These are phyloP conservation scores for Trametes sp. DNA, from an alignment of 1,284 basidiomycete genomes.

Conservation along the genomic window DNA sequence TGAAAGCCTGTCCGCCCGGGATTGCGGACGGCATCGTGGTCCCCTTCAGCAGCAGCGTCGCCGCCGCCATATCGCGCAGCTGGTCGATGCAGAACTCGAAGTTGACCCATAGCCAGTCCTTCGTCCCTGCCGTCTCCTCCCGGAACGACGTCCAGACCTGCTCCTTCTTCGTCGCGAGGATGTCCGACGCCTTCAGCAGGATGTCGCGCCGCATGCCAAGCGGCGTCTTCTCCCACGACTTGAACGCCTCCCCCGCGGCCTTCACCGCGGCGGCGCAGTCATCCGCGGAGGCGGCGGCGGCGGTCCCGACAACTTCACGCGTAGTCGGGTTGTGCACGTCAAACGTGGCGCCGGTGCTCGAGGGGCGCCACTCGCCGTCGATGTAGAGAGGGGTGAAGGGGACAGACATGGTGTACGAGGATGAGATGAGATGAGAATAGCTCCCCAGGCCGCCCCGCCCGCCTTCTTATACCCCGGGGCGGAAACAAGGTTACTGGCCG, in stretches of 20 bases:
- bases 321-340: conserved; percentile 54
- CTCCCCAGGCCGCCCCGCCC: too few species aligned
- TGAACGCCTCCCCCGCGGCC: conserved; percentile 54
- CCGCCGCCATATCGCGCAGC: conserved; percentile 30
- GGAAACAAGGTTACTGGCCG: background rate
- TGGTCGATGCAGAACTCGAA: conserved; percentile 13
- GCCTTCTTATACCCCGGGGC: background rate
- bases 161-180: conserved; percentile 48
- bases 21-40: conserved; percentile 39
- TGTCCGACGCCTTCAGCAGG: conserved; percentile 53
- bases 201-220: conserved; percentile 50
- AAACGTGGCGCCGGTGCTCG: conserved; percentile 51
- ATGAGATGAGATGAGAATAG: background rate
- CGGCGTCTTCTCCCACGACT: conserved; percentile 53
- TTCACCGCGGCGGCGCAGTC: conserved; percentile 58
- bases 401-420: conserved; percentile 9
- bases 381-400: conserved; percentile 42
- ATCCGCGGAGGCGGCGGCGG: conserved; percentile 52
- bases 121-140: conserved; percentile 50
- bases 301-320: conserved; percentile 48
- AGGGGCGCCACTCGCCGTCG: conserved; percentile 42
- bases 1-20: conserved; percentile 41
- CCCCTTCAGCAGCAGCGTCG: conserved; percentile 39
- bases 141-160: conserved; percentile 43
- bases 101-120: conserved; percentile 36